Evolutionary conservation across 768 basidiomycete genomes (phyloP).

Genomic region (Boletus barrowsii): DNA sequence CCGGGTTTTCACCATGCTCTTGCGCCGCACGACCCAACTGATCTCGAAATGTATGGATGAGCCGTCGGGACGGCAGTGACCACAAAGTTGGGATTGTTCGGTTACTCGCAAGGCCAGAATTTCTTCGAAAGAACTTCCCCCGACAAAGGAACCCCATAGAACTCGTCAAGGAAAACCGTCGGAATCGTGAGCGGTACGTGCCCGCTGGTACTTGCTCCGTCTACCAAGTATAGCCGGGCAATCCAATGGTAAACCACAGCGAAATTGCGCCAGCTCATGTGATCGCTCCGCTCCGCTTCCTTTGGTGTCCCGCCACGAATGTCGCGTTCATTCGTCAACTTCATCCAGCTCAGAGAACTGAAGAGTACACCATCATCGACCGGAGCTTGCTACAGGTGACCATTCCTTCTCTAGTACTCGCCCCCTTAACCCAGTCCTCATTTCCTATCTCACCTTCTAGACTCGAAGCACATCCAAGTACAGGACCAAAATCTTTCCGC

Average conservation of each 20-base stretch:
- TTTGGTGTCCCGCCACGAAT: constrained; percentile 61
- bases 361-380: constrained; percentile 30
- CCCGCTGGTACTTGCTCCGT: constrained; percentile 47
- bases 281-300: constrained; percentile 42
- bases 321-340: constrained; percentile 43
- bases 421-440: background rate
- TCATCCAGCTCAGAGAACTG: constrained; percentile 41
- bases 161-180: constrained; percentile 6
- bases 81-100: background rate
- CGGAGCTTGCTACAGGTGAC: constrained; percentile 8
- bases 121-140: background rate
- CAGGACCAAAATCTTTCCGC: constrained; percentile 42
- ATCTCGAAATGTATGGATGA: background rate
- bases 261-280: constrained; percentile 14
- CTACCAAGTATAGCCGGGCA: background rate
- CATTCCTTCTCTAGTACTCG: background rate
- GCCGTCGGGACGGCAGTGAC: background rate
- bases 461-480: constrained; percentile 15
- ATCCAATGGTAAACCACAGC: constrained; percentile 32
- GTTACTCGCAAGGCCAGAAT: background rate
- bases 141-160: background rate
- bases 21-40: background rate
- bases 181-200: constrained; percentile 5
- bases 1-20: background rate
- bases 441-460: constrained; percentile 33